A percentile compares a stretch with the other conserved stretches of the same genome.
Evolutionary conservation across 345 rosid species (phyloP).

Genomic region (Eucalyptus urophylla): DNA sequence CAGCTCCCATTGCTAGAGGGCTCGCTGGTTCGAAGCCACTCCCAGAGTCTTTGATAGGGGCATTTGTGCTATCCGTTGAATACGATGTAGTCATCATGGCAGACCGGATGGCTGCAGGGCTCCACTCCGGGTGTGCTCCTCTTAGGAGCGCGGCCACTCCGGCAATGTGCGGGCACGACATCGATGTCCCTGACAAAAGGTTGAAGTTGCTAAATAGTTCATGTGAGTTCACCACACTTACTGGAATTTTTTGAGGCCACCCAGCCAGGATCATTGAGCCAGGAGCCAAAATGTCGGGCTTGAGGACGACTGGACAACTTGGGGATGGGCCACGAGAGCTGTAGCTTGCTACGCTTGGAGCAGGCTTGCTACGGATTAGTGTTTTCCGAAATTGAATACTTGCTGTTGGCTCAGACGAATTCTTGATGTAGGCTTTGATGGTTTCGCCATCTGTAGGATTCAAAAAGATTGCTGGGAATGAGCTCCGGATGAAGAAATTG

Average conservation of each 20-base stretch:
- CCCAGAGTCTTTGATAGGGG: slow-evolving; percentile 23
- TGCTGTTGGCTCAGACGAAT: neutral
- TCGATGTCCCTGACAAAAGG: slow-evolving; percentile 40
- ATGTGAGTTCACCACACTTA: neutral
- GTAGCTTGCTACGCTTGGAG: slow-evolving; percentile 24
- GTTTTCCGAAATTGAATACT: slow-evolving; percentile 29
- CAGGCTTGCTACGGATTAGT: slow-evolving; percentile 16
- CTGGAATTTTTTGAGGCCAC: slow-evolving; percentile 11
- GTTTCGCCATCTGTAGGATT: neutral
- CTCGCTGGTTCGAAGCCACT: slow-evolving; percentile 14
- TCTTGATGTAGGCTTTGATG: slow-evolving; percentile 8
- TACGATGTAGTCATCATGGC: slow-evolving; percentile 36
- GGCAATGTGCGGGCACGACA: slow-evolving; percentile 48
- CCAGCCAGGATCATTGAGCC: slow-evolving; percentile 34
- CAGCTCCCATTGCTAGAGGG: slow-evolving; percentile 32
- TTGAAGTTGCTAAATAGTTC: slow-evolving; percentile 9
- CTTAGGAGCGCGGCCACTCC: slow-evolving; percentile 43
- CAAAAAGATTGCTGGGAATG: neutral
- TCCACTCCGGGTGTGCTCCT: slow-evolving; percentile 32
- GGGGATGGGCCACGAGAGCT: slow-evolving; percentile 47
- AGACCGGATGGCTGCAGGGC: slow-evolving; percentile 36
- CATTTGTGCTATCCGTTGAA: slow-evolving; percentile 13
- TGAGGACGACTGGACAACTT: slow-evolving; percentile 24
- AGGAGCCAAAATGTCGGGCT: slow-evolving; percentile 47
- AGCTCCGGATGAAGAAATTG: neutral